Percentiles rank a stretch among this genome's conserved stretches.
Evolutionary conservation across 2,329 filamentous ascomycete genomes (phyloP).

Genomic region (Colletotrichum sp.): DNA sequence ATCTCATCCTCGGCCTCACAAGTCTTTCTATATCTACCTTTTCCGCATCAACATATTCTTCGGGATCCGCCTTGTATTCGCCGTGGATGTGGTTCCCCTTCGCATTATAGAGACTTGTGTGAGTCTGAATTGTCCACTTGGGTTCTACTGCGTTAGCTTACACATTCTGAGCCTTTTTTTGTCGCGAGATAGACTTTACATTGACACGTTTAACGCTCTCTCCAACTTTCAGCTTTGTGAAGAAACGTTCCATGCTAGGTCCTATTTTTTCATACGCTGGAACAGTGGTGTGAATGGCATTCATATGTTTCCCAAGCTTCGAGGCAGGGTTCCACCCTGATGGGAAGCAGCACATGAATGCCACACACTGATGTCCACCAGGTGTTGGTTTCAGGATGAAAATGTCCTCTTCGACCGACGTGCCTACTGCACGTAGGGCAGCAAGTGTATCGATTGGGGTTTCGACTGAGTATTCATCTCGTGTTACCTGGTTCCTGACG

Average conservation of each 20-base stretch:
- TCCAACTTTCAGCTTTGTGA: conserved; percentile 50
- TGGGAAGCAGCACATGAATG: conserved; percentile 58
- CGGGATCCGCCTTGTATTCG: conserved; percentile 34
- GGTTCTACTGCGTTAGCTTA: neutral
- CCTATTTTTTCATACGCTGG: conserved; percentile 61
- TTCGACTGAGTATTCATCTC: conserved; percentile 29
- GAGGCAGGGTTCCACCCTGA: conserved; percentile 55
- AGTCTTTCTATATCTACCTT: conserved; percentile 28
- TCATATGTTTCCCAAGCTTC: conserved; percentile 54
- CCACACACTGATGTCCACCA: conserved; percentile 46
- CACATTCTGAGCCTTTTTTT: neutral
- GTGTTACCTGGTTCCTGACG: conserved; percentile 43
- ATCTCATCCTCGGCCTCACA: neutral
- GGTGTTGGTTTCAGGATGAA: conserved; percentile 52
- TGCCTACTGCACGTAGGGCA: conserved; percentile 47
- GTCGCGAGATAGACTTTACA: conserved; percentile 31
- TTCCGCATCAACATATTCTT: conserved; percentile 42
- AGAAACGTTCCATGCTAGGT: conserved; percentile 60
- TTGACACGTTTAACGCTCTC: conserved; percentile 56
- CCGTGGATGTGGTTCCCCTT: conserved; percentile 40
- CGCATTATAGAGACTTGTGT: conserved; percentile 45
- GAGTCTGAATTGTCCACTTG: conserved; percentile 55
- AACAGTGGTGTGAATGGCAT: conserved; percentile 57
- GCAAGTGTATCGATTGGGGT: conserved; percentile 32
- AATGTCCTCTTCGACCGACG: conserved; percentile 60